These are phyloP conservation scores for Penicillium digitatum DNA, from an alignment of 2,329 filamentous ascomycete species.

Conservation along the genomic window DNA sequence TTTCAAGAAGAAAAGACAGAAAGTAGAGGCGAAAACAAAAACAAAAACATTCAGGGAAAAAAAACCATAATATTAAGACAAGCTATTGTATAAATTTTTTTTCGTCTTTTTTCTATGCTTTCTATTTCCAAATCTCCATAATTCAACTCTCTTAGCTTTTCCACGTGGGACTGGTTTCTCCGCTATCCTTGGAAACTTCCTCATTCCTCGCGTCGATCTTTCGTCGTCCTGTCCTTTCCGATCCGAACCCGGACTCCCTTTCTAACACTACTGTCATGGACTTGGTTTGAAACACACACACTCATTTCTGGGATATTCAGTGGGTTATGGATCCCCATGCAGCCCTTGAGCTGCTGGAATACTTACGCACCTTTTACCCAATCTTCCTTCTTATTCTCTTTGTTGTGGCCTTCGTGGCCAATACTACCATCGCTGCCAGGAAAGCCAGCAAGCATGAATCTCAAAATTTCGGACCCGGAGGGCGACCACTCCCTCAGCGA, in stretches of 20 bases:
- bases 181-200: neutral
- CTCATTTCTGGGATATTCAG: conserved; percentile 1
- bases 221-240: conserved; percentile 21
- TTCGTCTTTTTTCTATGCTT: conserved; percentile 3
- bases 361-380: conserved; percentile 58
- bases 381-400: conserved; percentile 63
- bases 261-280: conserved; percentile 31
- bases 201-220: conserved; percentile 19
- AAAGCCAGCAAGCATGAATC: conserved; percentile 47
- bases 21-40: neutral
- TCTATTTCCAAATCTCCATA: neutral
- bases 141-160: neutral
- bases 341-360: conserved; percentile 44
- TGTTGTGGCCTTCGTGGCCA: conserved; percentile 57
- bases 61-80: neutral
- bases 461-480: conserved; percentile 70
- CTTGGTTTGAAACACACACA: conserved; percentile 23
- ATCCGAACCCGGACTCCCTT: conserved; percentile 15
- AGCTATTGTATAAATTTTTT: neutral
- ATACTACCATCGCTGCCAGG: conserved; percentile 55
- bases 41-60: neutral
- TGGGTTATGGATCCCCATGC: conserved; percentile 37
- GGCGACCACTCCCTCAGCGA: conserved; percentile 76
- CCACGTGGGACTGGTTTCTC: conserved; percentile 6
- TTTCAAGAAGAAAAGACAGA: neutral